These are phyloP conservation scores for Candida berthetii DNA, from an alignment of 805 yeast genomes.

Conservation along the genomic window DNA sequence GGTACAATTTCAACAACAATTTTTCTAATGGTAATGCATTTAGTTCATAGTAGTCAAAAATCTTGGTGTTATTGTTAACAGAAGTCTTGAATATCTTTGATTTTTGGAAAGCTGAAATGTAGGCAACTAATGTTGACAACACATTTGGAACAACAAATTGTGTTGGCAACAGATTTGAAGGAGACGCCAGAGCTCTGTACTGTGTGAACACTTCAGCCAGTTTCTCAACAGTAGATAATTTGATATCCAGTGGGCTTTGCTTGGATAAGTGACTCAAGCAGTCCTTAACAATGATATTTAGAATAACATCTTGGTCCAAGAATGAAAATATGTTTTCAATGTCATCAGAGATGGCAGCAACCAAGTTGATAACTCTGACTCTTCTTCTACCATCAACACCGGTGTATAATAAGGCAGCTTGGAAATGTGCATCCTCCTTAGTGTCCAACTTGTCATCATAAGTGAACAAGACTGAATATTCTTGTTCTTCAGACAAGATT, in stretches of 20 bases:
- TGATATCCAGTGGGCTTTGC: slow-evolving; percentile 40
- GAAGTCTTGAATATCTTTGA: slow-evolving; percentile 46
- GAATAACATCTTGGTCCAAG: slow-evolving; percentile 67
- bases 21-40: slow-evolving; percentile 47
- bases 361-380: slow-evolving; percentile 80
- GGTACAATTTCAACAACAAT: slow-evolving; percentile 66
- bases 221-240: slow-evolving; percentile 46
- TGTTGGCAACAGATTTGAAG: slow-evolving; percentile 38
- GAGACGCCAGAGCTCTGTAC: slow-evolving; percentile 43
- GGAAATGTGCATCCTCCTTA: slow-evolving; percentile 80
- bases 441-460: slow-evolving; percentile 73
- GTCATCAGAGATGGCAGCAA: slow-evolving; percentile 75
- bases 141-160: slow-evolving; percentile 81
- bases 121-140: slow-evolving; percentile 63
- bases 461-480: slow-evolving; percentile 63
- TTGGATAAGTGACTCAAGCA: slow-evolving; percentile 31
- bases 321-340: slow-evolving; percentile 69
- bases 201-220: slow-evolving; percentile 50
- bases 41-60: slow-evolving; percentile 44
- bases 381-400: slow-evolving; percentile 69
- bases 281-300: slow-evolving; percentile 48
- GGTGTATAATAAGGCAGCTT: slow-evolving; percentile 84
- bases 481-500: slow-evolving; percentile 51
- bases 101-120: slow-evolving; percentile 65
- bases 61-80: slow-evolving; percentile 54